Percentiles rank a stretch among this genome's conserved stretches.
Evolutionary conservation across 1,284 basidiomycete species (phyloP).

Genomic region (Melampsora americana): DNA sequence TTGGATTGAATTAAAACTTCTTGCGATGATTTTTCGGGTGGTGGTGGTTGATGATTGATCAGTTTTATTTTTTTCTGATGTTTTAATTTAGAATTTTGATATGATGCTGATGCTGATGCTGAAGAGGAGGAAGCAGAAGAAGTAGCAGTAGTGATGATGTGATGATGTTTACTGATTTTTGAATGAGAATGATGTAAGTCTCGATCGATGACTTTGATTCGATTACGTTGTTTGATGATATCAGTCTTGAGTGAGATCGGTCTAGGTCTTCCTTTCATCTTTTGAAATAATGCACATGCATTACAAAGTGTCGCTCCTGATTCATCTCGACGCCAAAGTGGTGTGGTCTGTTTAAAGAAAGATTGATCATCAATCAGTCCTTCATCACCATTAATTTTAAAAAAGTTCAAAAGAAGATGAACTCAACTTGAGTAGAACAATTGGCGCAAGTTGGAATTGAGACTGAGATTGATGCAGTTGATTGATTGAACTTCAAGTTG

Average conservation of each 20-base stretch:
- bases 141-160: too few species aligned
- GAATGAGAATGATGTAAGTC: background rate
- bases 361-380: background rate
- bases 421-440: slow-evolving; percentile 1
- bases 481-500: too few species aligned
- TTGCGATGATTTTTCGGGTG: too few species aligned
- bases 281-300: slow-evolving; percentile 53
- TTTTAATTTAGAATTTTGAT: too few species aligned
- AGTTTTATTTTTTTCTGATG: too few species aligned
- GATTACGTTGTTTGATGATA: slow-evolving; percentile 52
- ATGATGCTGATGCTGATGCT: too few species aligned
- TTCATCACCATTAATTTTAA: too few species aligned
- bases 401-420: too few species aligned
- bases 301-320: slow-evolving; percentile 52
- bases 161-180: too few species aligned
- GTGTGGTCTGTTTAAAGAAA: slow-evolving; percentile 46
- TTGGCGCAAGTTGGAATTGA: slow-evolving; percentile 1
- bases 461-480: background rate
- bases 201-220: slow-evolving; percentile 48
- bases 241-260: slow-evolving; percentile 53
- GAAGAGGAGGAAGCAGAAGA: too few species aligned
- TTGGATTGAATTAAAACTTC: too few species aligned
- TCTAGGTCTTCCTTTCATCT: slow-evolving; percentile 53
- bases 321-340: slow-evolving; percentile 52
- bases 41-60: too few species aligned